phyloP scores from a whole-genome alignment of 257 asterid genomes.

The Cordia subcordata region DNA sequence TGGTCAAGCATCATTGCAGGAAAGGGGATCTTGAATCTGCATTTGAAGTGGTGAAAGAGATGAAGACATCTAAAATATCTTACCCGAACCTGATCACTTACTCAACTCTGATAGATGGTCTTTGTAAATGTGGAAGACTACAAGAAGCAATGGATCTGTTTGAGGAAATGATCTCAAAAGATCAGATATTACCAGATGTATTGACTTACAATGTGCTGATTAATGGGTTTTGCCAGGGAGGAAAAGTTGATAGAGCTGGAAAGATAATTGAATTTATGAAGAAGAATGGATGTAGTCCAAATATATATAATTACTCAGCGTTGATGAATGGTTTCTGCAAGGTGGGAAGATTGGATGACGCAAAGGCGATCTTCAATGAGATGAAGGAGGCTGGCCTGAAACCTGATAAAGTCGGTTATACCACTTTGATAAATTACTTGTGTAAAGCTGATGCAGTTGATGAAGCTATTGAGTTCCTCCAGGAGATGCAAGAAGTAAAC shows the following conservation, averaged over 20 bases:
- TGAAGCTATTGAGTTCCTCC: conserved; percentile 71
- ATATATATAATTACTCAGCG: conserved; percentile 60
- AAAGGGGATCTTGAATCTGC: conserved; percentile 68
- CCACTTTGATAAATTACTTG: conserved; percentile 54
- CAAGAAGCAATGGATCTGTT: conserved; percentile 66
- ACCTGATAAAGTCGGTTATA: conserved; percentile 65
- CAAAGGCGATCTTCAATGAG: conserved; percentile 46
- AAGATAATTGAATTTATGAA: conserved; percentile 74
- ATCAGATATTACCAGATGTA: conserved; percentile 75
- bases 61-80: conserved; percentile 59
- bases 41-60: conserved; percentile 63
- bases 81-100: conserved; percentile 81
- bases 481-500: conserved; percentile 60
- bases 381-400: conserved; percentile 53
- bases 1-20: conserved; percentile 78
- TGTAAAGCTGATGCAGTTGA: conserved; percentile 55
- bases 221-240: conserved; percentile 61
- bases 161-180: conserved; percentile 81
- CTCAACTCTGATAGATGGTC: conserved; percentile 79
- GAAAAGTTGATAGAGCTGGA: conserved; percentile 59
- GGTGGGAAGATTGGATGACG: conserved; percentile 68
- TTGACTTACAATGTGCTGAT: conserved; percentile 75
- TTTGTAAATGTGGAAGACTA: conserved; percentile 54
- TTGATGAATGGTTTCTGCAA: conserved; percentile 69
- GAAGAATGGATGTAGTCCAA: conserved; percentile 79